phyloP scores from a whole-genome alignment of 345 rosid species.

The Ceriops decandra region DNA sequence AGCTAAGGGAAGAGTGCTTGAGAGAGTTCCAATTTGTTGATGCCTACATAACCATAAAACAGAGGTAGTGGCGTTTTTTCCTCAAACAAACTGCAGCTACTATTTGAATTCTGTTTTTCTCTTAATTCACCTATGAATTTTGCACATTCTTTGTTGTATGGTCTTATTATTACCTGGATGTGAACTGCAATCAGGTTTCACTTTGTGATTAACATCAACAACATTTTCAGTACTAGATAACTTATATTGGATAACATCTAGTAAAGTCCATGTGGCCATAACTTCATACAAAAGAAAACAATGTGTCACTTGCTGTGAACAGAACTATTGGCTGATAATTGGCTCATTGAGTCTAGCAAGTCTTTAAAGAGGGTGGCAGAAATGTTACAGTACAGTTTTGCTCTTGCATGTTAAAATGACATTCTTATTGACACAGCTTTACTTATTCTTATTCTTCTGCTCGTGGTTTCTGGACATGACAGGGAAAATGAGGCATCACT shows the following conservation, averaged over 20 bases:
- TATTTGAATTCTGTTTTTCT: background rate
- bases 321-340: too few relatives aligned
- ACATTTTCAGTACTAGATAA: background rate
- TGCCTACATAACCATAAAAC: slow-evolving; percentile 95
- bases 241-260: too few relatives aligned
- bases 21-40: slow-evolving; percentile 95
- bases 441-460: background rate
- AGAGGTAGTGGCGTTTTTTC: slow-evolving; percentile 46
- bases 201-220: background rate
- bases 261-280: too few relatives aligned
- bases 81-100: background rate
- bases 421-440: background rate
- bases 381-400: background rate
- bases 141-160: background rate
- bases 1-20: slow-evolving; percentile 94
- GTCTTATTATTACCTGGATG: background rate
- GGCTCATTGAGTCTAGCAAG: too few relatives aligned
- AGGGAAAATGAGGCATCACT: slow-evolving; percentile 99
- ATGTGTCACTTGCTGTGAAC: too few relatives aligned
- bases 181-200: background rate
- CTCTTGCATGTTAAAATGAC: background rate
- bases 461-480: slow-evolving; percentile 18
- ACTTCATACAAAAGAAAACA: too few relatives aligned
- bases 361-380: too few relatives aligned
- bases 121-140: background rate